A percentile compares a stretch with the other conserved stretches of the same genome.
Conservation (phyloP, 2,329 filamentous ascomycete species). For the Dactylellina cionopaga region DNA sequence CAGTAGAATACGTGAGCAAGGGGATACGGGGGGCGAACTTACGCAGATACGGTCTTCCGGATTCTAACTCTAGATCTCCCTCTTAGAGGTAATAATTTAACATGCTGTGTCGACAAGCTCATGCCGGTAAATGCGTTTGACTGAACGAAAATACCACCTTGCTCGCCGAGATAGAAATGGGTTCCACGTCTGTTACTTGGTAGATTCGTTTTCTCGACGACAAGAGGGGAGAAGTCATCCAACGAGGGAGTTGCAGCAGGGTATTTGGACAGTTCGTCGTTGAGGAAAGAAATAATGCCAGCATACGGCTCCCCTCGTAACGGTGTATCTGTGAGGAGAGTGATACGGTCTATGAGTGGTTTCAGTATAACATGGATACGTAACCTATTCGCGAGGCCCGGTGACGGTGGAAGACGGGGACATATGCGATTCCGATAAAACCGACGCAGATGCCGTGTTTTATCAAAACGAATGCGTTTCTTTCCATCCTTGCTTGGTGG, state of each 20-base stretch:
- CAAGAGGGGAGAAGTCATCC: slow-evolving; percentile 28
- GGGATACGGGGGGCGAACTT: not conserved
- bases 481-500: slow-evolving; percentile 25
- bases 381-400: slow-evolving; percentile 45
- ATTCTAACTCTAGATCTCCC: slow-evolving; percentile 46
- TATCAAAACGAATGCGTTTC: slow-evolving; percentile 28
- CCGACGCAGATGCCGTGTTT: slow-evolving; percentile 30
- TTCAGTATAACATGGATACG: slow-evolving; percentile 51
- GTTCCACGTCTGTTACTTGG: slow-evolving; percentile 24
- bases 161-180: slow-evolving; percentile 44
- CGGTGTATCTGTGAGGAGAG: slow-evolving; percentile 40
- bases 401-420: slow-evolving; percentile 36
- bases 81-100: slow-evolving; percentile 37
- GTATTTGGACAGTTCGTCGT: slow-evolving; percentile 36
- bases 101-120: slow-evolving; percentile 26
- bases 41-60: slow-evolving; percentile 50
- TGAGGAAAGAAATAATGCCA: slow-evolving; percentile 39
- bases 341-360: slow-evolving; percentile 46
- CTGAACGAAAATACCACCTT: slow-evolving; percentile 25
- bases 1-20: not conserved
- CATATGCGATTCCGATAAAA: slow-evolving; percentile 50
- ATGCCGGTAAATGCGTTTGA: not conserved
- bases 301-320: slow-evolving; percentile 39
- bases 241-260: slow-evolving; percentile 21
- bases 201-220: slow-evolving; percentile 35